Evolutionary conservation across 164 flowering plant species (phyloP).

Genomic region (Sextonia rubra): DNA sequence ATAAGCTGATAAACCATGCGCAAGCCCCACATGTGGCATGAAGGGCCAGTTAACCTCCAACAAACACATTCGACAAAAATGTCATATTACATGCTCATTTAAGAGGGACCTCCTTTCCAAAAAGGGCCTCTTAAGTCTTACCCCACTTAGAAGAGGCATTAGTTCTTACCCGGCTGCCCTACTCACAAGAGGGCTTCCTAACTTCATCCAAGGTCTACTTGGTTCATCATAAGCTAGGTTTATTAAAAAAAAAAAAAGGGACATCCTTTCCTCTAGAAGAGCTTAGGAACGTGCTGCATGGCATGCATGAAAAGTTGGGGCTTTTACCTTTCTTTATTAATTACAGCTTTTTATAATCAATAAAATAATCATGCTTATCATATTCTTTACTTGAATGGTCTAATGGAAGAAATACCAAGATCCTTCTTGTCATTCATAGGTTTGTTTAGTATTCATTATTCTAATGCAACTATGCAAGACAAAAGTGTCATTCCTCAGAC

Average conservation of each 20-base stretch:
- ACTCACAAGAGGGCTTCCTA: too few species aligned
- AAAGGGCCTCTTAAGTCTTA: too few species aligned
- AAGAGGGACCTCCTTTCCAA: neutral
- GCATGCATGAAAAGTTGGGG: constrained; percentile 49
- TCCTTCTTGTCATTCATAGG: constrained; percentile 12
- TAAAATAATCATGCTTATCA: constrained; percentile 11
- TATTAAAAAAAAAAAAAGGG: too few species aligned
- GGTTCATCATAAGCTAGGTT: too few species aligned
- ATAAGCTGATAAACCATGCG: too few species aligned
- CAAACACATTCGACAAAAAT: too few species aligned
- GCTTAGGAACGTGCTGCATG: constrained; percentile 30
- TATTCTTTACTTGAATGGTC: constrained; percentile 54
- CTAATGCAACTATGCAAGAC: constrained; percentile 33
- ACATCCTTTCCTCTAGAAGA: neutral
- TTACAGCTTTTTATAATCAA: constrained; percentile 7
- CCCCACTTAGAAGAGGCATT: too few species aligned
- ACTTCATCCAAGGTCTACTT: too few species aligned
- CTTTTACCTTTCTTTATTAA: constrained; percentile 12
- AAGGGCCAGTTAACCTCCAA: too few species aligned
- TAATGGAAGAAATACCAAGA: constrained; percentile 18
- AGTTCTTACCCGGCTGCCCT: too few species aligned
- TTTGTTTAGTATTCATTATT: constrained; percentile 28
- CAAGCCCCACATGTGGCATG: too few species aligned
- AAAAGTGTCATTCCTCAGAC: constrained; percentile 41
- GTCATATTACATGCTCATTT: too few species aligned